Percentiles rank a stretch among this genome's conserved stretches.
Evolutionary conservation across 2,329 filamentous ascomycete genomes (phyloP).

Genomic region (Arthrobotrys musiformis): DNA sequence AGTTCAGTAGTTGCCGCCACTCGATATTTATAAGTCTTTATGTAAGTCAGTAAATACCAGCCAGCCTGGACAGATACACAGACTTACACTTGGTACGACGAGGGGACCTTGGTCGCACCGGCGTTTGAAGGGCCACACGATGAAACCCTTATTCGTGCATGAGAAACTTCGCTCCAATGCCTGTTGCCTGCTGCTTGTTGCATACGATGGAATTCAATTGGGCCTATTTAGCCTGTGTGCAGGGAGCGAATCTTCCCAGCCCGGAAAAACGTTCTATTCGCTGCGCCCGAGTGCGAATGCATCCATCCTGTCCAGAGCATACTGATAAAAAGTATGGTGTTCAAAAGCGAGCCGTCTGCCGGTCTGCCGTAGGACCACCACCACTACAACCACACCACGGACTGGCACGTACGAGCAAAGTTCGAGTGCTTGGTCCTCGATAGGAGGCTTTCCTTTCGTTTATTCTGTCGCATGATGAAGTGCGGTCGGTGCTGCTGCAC

Average conservation of each 20-base stretch:
- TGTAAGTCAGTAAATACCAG: background rate
- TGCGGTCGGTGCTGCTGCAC: conserved; percentile 9
- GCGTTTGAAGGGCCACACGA: background rate
- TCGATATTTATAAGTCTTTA: background rate
- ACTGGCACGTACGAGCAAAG: too few species aligned
- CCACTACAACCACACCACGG: background rate
- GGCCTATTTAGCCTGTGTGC: conserved; percentile 32
- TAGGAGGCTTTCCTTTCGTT: background rate
- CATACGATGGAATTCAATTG: background rate
- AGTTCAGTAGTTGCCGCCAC: background rate
- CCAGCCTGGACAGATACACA: too few species aligned
- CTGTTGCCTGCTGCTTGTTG: background rate
- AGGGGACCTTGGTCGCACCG: background rate
- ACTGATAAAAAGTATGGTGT: too few species aligned
- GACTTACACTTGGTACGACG: background rate
- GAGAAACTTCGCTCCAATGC: background rate
- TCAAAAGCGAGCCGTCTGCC: background rate
- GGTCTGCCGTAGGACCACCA: background rate
- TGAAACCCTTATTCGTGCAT: conserved; percentile 21
- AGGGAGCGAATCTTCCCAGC: background rate
- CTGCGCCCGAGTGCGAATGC: background rate
- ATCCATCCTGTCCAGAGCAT: too few species aligned
- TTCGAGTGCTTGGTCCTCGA: conserved; percentile 27
- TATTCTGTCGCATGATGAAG: background rate
- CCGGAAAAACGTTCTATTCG: conserved; percentile 48